These are phyloP conservation scores for Auricularia sp. DNA, from an alignment of 768 basidiomycete genomes.

Conservation along the genomic window DNA sequence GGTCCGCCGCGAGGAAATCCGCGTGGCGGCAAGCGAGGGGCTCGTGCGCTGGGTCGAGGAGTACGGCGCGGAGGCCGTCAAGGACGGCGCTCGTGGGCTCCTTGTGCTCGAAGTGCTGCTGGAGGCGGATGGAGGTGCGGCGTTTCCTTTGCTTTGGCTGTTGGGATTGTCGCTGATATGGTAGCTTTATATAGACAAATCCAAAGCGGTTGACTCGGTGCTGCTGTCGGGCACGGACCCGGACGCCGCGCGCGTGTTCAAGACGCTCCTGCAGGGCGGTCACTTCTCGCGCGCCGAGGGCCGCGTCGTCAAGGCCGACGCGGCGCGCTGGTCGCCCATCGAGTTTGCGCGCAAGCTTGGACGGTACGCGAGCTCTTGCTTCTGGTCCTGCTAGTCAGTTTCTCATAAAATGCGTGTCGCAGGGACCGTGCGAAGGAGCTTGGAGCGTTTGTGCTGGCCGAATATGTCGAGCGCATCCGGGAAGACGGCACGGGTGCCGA, in stretches of 20 bases:
- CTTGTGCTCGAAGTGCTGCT: conserved; percentile 77
- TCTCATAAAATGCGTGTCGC: no score
- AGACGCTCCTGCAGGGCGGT: conserved; percentile 82
- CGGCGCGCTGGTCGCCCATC: conserved; percentile 41
- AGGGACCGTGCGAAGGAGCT: conserved; percentile 42
- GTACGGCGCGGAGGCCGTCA: conserved; percentile 48
- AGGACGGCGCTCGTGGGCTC: conserved; percentile 73
- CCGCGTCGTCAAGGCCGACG: conserved; percentile 35
- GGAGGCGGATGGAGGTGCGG: conserved; percentile 71
- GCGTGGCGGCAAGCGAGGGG: conserved; percentile 60
- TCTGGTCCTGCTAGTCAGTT: no score
- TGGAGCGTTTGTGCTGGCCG: conserved; percentile 69
- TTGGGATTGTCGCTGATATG: neutral
- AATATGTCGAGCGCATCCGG: conserved; percentile 51
- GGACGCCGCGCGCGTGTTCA: conserved; percentile 65
- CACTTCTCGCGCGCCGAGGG: conserved; percentile 63
- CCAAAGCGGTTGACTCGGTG: conserved; percentile 48
- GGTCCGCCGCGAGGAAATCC: conserved; percentile 58
- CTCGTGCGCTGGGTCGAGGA: conserved; percentile 61
- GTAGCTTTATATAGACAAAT: conserved; percentile 47
- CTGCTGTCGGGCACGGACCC: conserved; percentile 43
- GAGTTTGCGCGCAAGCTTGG: conserved; percentile 48
- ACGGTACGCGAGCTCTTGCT: conserved; percentile 13
- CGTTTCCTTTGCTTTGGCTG: neutral
- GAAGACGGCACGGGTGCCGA: conserved; percentile 22